These are phyloP conservation scores for Pulveroboletus sp. DNA, from an alignment of 768 basidiomycete species.

Conservation along the genomic window DNA sequence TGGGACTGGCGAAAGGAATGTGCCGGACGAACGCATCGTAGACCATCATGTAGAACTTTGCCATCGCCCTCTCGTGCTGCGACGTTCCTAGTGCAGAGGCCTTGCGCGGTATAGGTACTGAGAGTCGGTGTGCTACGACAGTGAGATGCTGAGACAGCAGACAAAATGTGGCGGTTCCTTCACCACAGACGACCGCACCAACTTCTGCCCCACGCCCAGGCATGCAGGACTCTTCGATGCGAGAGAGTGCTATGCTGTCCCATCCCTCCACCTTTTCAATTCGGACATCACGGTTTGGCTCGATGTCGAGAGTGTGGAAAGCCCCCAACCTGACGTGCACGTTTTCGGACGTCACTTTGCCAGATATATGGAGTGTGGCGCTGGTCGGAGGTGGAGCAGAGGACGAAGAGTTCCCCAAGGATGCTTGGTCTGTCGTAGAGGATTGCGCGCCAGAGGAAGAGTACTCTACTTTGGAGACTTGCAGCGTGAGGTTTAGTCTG, in stretches of 20 bases:
- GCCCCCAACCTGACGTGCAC: conserved; percentile 87
- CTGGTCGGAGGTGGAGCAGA: conserved; percentile 35
- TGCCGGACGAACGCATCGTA: conserved; percentile 87
- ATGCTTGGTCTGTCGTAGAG: conserved; percentile 41
- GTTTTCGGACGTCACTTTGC: conserved; percentile 83
- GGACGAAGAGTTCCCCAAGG: conserved; percentile 21
- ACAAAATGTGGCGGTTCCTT: conserved; percentile 93
- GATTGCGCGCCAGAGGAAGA: conserved; percentile 59
- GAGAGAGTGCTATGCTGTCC: conserved; percentile 82
- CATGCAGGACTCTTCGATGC: conserved; percentile 83
- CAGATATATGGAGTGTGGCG: conserved; percentile 78
- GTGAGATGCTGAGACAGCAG: conserved; percentile 97
- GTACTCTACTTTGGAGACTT: conserved; percentile 77
- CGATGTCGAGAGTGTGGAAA: conserved; percentile 91
- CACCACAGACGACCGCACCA: conserved; percentile 92
- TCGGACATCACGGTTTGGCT: conserved; percentile 83
- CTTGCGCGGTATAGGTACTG: conserved; percentile 87
- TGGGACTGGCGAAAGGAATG: conserved; percentile 72
- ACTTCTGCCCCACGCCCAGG: conserved; percentile 97
- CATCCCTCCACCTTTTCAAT: conserved; percentile 86
- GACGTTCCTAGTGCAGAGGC: conserved; percentile 74
- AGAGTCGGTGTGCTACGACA: conserved; percentile 83
- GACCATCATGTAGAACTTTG: conserved; percentile 76
- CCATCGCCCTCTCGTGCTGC: conserved; percentile 89
- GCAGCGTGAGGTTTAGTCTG: conserved; percentile 76